Conservation (phyloP, 495 filamentous ascomycete species). For the Penicillium turbatum region DNA sequence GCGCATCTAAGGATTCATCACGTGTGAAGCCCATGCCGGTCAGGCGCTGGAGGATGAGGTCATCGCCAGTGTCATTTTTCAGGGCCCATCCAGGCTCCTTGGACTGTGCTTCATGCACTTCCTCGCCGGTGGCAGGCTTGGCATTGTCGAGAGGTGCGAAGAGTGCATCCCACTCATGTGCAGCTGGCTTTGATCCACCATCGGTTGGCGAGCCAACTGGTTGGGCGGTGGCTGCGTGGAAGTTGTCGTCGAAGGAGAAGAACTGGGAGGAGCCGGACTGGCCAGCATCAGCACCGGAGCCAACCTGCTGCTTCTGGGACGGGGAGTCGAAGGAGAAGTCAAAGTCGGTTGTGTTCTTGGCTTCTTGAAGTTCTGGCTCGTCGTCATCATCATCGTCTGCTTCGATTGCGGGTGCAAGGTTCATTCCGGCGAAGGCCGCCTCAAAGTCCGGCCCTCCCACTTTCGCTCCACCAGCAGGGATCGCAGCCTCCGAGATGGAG, state of each 20-base stretch:
- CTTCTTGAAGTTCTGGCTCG: constrained; percentile 31
- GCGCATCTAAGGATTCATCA: constrained; percentile 69
- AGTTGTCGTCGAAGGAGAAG: constrained; percentile 49
- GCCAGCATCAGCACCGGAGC: constrained; percentile 19
- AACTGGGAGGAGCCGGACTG: constrained; percentile 33
- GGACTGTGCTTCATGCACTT: constrained; percentile 24
- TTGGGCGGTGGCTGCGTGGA: constrained; percentile 36
- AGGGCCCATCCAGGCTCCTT: constrained; percentile 61
- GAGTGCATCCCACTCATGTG: constrained; percentile 92
- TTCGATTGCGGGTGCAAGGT: constrained; percentile 54
- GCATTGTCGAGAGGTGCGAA: constrained; percentile 72
- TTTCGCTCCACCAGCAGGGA: constrained; percentile 27
- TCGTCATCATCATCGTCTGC: constrained; percentile 84
- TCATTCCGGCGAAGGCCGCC: constrained; percentile 82
- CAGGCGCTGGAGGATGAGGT: constrained; percentile 84
- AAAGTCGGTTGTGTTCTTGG: constrained; percentile 60
- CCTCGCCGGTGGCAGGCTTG: constrained; percentile 34
- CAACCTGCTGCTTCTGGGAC: constrained; percentile 25
- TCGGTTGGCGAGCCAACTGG: constrained; percentile 25
- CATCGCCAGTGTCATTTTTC: constrained; percentile 71
- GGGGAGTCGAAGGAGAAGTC: constrained; percentile 60
- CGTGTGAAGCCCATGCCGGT: constrained; percentile 83
- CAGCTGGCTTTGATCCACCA: constrained; percentile 27
- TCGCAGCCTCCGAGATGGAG: constrained; percentile 7
- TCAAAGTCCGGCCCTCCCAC: constrained; percentile 65